Conservation (phyloP, 2,329 filamentous ascomycete genomes). For the Cytospora leucostoma region DNA sequence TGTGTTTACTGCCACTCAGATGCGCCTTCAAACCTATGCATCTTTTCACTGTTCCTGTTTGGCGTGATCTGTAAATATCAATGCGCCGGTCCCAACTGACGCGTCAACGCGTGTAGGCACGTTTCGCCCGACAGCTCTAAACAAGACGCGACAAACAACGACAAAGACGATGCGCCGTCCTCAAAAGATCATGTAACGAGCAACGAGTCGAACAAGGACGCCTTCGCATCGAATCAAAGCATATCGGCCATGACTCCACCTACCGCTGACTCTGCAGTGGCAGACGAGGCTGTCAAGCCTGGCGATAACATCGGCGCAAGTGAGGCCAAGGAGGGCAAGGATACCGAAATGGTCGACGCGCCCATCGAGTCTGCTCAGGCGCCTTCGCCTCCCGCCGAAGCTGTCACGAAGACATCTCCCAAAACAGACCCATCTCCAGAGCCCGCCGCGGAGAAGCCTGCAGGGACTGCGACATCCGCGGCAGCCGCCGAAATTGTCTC, state of each 20-base stretch:
- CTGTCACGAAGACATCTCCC: constrained; percentile 4
- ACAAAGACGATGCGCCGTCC: constrained; percentile 9
- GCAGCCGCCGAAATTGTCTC: constrained; percentile 10
- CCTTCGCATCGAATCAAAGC: constrained; percentile 35
- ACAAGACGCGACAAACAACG: constrained; percentile 20
- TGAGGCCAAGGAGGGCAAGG: constrained; percentile 24
- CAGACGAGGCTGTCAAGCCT: constrained; percentile 13
- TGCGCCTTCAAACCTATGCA: background rate
- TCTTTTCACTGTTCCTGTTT: background rate
- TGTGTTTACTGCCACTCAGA: background rate
- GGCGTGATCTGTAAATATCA: background rate
- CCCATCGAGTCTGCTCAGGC: constrained; percentile 28
- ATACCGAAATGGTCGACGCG: constrained; percentile 38
- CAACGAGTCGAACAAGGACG: constrained; percentile 31
- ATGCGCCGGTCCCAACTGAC: constrained; percentile 9
- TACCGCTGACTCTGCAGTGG: constrained; percentile 15
- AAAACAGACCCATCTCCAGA: constrained; percentile 6
- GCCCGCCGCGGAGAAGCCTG: background rate
- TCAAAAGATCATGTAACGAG: constrained; percentile 19
- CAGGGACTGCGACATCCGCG: background rate
- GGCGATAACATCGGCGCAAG: constrained; percentile 16
- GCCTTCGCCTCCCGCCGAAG: constrained; percentile 23
- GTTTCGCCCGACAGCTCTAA: constrained; percentile 25
- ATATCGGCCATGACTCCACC: constrained; percentile 26
- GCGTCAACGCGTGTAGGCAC: constrained; percentile 27